Evolutionary conservation across 108 stramenopile genomes (phyloP).

Genomic region (Fragilaria radians): DNA sequence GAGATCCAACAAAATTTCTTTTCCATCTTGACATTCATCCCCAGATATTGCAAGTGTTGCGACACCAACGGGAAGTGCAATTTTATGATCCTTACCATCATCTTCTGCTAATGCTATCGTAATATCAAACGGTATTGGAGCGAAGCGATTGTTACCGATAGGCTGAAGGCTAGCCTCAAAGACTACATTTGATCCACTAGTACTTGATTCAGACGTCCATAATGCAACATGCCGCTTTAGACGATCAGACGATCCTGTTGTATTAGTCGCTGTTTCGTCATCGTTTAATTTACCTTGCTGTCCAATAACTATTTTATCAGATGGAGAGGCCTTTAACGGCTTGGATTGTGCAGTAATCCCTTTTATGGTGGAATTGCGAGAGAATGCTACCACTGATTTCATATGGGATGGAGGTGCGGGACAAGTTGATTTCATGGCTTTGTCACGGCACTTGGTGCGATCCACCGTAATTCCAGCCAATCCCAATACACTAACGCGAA

Average conservation of each 20-base stretch:
- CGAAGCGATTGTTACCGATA: conserved; percentile 5
- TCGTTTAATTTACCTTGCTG: background rate
- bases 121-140: conserved; percentile 18
- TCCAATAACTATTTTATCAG: conserved; percentile 2
- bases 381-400: conserved; percentile 24
- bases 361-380: conserved; percentile 3
- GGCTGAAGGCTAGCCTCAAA: conserved; percentile 10
- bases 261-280: background rate
- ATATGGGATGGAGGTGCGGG: conserved; percentile 15
- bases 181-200: conserved; percentile 9
- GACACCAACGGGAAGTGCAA: conserved; percentile 24
- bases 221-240: conserved; percentile 16
- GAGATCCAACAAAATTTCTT: conserved; percentile 10
- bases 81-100: conserved; percentile 4
- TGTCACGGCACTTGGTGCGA: conserved; percentile 2
- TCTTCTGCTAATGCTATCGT: conserved; percentile 17
- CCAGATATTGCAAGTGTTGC: conserved; percentile 10
- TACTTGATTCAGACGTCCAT: conserved; percentile 9
- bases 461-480: conserved; percentile 24
- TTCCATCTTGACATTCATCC: conserved; percentile 2
- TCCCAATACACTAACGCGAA: conserved; percentile 15
- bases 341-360: conserved; percentile 14
- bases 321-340: conserved; percentile 11
- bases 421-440: background rate
- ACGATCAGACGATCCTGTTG: background rate